Evolutionary conservation across 345 rosid genomes (phyloP).

Genomic region (Eucalyptus guilfoylei): DNA sequence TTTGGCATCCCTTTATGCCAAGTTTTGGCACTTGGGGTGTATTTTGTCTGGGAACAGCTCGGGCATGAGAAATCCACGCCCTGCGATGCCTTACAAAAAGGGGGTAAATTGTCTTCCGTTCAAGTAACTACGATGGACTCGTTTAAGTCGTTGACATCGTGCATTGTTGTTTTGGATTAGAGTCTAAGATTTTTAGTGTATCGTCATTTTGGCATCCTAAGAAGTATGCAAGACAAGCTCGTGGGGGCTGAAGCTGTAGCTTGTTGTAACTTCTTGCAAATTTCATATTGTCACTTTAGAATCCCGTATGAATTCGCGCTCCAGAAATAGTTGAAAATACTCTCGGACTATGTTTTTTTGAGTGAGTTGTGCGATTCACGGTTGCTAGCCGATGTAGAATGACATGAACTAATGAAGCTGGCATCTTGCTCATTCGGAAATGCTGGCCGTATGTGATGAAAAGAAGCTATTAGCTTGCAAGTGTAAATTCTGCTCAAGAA

Average conservation of each 20-base stretch:
- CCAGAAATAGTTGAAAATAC: not conserved
- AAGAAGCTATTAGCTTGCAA: not conserved
- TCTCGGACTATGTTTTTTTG: not conserved
- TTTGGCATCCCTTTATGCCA: no score
- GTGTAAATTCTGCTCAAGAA: not conserved
- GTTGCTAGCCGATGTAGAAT: not conserved
- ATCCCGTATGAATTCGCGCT: not conserved
- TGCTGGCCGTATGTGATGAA: not conserved
- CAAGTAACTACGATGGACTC: not conserved
- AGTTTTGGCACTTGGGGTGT: no score
- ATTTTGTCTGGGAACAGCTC: rapidly evolving
- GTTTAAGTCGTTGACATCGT: rapidly evolving
- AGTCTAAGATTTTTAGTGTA: not conserved
- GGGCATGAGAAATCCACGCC: not conserved
- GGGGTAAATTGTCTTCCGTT: not conserved
- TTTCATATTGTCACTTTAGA: not conserved
- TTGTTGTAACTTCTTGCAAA: not conserved
- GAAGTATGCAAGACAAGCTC: not conserved
- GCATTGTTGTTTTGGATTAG: rapidly evolving
- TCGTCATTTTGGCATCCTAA: not conserved
- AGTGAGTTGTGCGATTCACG: not conserved
- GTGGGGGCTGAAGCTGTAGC: not conserved
- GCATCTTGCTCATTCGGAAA: not conserved
- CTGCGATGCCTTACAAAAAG: rapidly evolving
- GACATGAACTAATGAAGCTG: not conserved